Evolutionary conservation across 2,329 filamentous ascomycete species (phyloP), one percentile per base, ranked within the genome.

Genomic region (Zalaria obscura): DNA sequence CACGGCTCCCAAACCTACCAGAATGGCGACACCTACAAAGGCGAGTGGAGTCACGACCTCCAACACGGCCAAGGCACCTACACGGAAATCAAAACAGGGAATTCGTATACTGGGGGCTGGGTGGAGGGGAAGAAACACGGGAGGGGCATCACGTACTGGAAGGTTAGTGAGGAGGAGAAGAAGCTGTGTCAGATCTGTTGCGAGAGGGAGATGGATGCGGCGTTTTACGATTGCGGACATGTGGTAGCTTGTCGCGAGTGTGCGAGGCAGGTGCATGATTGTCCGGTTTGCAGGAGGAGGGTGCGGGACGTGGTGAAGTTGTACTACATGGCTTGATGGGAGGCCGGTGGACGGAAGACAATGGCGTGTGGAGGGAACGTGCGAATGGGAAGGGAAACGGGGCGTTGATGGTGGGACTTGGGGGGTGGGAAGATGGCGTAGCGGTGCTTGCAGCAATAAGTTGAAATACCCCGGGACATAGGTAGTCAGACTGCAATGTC

Each of bases 181-280:
- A 64, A 69, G 36, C 53, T 73, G 4, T 80, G 76, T 53, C 66
- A 72, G 43, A 78, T 80, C 43, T 80, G 76, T 61, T 79, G 72
- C 56, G 68, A 71, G n/a, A 67, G 70, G 36, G 68, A 69, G 35
- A 71, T 75, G 41, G 71, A 76, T 45, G 70, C 73, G 4, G 65
- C 75, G 5, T 78, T 80, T 53, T 75, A 73, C 48, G 72, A 75
- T 47, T 80, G 76, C 48, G 76, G 76, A 0, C 76, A 80, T 51
- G 72, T 79, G 11, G 70, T 75, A 36, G 70, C 75, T 3, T 80
- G 76, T 47, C 59, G 73, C 43, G 60, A 60, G n/a, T 80, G 76
- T 51, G 75, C 76, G 8, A 64, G 64, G 39, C 66, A 72, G 52
- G 68, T 79, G 27, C 72, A 76, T 42, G 63, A 61, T 39, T 80